These are phyloP conservation scores for Ustilago bromivora DNA, from an alignment of 1,284 basidiomycete genomes.

Conservation along the genomic window DNA sequence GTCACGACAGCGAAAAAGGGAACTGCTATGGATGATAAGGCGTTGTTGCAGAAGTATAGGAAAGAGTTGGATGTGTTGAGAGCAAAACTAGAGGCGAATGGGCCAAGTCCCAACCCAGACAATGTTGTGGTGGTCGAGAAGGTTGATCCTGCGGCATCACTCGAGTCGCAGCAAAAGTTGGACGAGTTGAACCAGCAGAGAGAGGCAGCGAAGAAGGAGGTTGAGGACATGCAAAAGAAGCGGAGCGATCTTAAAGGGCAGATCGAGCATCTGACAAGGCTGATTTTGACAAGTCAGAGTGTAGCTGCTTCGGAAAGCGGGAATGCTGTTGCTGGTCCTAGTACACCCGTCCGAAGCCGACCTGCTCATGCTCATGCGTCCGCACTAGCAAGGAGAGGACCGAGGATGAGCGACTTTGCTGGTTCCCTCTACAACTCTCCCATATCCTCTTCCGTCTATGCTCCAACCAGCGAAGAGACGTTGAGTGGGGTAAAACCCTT, in stretches of 20 bases:
- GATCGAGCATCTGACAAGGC: conserved; percentile 64
- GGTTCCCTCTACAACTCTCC: conserved; percentile 24
- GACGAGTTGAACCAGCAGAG: conserved; percentile 51
- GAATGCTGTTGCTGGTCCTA: conserved; percentile 20
- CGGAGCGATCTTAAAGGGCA: conserved; percentile 56
- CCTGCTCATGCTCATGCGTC: conserved; percentile 27
- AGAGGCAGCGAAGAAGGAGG: conserved; percentile 51
- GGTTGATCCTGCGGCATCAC: conserved; percentile 11
- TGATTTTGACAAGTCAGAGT: conserved; percentile 63
- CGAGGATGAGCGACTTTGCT: conserved; percentile 57
- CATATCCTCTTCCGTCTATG: neutral
- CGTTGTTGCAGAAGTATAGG: conserved; percentile 63
- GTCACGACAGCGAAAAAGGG: conserved; percentile 74
- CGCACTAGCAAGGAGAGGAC: conserved; percentile 52
- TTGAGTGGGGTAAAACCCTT: conserved; percentile 45
- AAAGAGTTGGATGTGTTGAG: conserved; percentile 63
- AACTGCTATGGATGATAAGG: conserved; percentile 70
- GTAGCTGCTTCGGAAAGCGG: conserved; percentile 37
- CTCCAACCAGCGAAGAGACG: neutral
- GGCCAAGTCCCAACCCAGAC: conserved; percentile 5
- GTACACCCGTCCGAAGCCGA: conserved; percentile 25
- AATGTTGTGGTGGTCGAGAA: conserved; percentile 7
- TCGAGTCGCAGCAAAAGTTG: conserved; percentile 33
- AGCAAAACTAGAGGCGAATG: conserved; percentile 51
- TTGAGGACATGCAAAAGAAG: conserved; percentile 58